phyloP scores from a whole-genome alignment of 441 rosid genomes.

The Euphorbia corollata region DNA sequence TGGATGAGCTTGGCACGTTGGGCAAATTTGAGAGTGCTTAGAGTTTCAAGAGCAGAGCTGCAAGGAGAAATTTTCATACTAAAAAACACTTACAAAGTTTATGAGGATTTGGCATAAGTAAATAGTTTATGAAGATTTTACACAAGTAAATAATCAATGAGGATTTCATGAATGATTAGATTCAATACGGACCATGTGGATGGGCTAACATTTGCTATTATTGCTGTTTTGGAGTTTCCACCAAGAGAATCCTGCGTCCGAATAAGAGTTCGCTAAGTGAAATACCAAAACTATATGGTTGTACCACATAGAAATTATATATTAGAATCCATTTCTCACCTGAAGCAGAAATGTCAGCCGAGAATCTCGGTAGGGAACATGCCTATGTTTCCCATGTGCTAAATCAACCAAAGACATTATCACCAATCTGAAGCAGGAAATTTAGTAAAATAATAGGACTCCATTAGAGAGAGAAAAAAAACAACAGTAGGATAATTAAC shows the following conservation, averaged over 20 bases:
- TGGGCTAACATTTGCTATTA: conserved; percentile 95
- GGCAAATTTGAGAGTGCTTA: conserved; percentile 91
- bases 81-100: background rate
- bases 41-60: conserved; percentile 87
- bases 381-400: conserved; percentile 91
- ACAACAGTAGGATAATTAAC: background rate
- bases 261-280: conserved; percentile 18
- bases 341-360: conserved; percentile 93
- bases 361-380: conserved; percentile 94
- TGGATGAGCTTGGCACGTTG: conserved; percentile 97
- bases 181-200: conserved; percentile 57
- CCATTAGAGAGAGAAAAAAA: background rate
- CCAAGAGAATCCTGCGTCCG: conserved; percentile 84
- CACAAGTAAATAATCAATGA: background rate
- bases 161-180: conserved; percentile 11
- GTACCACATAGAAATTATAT: background rate
- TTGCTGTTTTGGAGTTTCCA: conserved; percentile 92
- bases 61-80: conserved; percentile 12
- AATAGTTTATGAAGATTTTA: background rate
- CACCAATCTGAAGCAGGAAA: conserved; percentile 53
- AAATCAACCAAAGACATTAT: conserved; percentile 95
- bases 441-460: background rate
- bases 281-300: conserved; percentile 16
- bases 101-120: too few species aligned
- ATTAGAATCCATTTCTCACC: conserved; percentile 36